Evolutionary conservation across 1,284 basidiomycete genomes (phyloP).

Genomic region (Flammula alnicola): DNA sequence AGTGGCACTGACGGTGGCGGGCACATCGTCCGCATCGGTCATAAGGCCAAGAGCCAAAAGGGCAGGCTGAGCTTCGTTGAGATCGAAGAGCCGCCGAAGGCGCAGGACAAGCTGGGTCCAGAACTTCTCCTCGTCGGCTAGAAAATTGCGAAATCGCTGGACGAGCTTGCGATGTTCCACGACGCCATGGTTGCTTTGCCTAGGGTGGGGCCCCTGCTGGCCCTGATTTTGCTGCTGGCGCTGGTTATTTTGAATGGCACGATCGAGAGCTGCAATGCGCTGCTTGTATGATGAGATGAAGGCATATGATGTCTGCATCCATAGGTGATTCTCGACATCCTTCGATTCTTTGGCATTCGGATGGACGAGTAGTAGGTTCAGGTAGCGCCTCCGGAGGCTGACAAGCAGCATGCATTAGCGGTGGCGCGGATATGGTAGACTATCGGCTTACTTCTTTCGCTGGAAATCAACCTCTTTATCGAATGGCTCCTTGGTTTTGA

Average conservation of each 20-base stretch:
- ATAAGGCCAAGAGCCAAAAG: slow-evolving; percentile 63
- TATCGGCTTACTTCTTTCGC: slow-evolving; percentile 73
- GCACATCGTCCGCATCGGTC: slow-evolving; percentile 32
- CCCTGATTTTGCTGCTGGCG: slow-evolving; percentile 43
- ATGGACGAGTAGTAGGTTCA: slow-evolving; percentile 76
- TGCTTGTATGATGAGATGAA: slow-evolving; percentile 87
- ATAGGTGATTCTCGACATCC: slow-evolving; percentile 82
- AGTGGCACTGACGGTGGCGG: slow-evolving; percentile 31
- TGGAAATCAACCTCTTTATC: slow-evolving; percentile 84
- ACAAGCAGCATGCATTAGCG: slow-evolving; percentile 14
- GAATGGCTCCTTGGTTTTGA: slow-evolving; percentile 78
- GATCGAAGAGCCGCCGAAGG: slow-evolving; percentile 68
- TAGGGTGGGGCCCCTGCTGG: slow-evolving; percentile 36
- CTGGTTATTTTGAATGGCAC: slow-evolving; percentile 50
- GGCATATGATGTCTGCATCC: slow-evolving; percentile 91
- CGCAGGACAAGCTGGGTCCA: slow-evolving; percentile 81
- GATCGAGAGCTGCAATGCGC: slow-evolving; percentile 72
- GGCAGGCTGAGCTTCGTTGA: slow-evolving; percentile 60
- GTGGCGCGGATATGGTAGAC: slow-evolving; percentile 6
- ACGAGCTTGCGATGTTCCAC: slow-evolving; percentile 86
- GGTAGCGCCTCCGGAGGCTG: slow-evolving; percentile 79
- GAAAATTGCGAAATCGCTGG: slow-evolving; percentile 86
- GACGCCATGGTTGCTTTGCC: slow-evolving; percentile 51
- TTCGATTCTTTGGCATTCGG: slow-evolving; percentile 78
- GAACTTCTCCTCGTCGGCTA: slow-evolving; percentile 87